These are phyloP conservation scores for Macrophomina pseudophaseolina DNA, from an alignment of 2,329 filamentous ascomycete genomes.

Conservation along the genomic window DNA sequence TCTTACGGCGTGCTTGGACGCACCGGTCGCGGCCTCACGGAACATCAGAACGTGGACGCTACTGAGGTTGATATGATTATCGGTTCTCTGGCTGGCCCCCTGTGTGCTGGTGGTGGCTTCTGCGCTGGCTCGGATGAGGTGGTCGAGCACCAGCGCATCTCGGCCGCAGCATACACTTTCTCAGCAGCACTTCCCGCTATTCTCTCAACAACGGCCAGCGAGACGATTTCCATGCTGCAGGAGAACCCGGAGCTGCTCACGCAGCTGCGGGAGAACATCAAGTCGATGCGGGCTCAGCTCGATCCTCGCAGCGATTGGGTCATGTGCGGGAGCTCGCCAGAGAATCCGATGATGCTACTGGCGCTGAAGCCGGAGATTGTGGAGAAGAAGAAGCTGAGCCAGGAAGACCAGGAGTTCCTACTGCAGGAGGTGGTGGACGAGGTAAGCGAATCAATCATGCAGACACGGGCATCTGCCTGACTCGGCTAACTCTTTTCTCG, in stretches of 20 bases:
- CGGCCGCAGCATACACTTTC: slow-evolving; percentile 90
- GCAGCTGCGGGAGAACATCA: slow-evolving; percentile 84
- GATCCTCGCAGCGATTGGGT: slow-evolving; percentile 96
- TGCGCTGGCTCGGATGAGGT: slow-evolving; percentile 91
- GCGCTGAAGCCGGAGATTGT: slow-evolving; percentile 84
- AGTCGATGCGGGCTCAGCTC: slow-evolving; percentile 81
- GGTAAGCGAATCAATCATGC: slow-evolving; percentile 59
- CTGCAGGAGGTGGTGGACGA: slow-evolving; percentile 95
- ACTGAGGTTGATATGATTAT: slow-evolving; percentile 96
- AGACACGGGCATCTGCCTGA: slow-evolving; percentile 26
- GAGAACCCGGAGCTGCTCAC: slow-evolving; percentile 81
- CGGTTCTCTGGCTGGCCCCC: slow-evolving; percentile 84
- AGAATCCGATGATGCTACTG: slow-evolving; percentile 88
- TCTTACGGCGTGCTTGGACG: slow-evolving; percentile 94
- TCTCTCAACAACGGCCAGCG: slow-evolving; percentile 92
- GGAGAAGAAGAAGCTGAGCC: slow-evolving; percentile 67
- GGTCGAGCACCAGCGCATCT: slow-evolving; percentile 94
- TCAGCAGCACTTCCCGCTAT: slow-evolving; percentile 93
- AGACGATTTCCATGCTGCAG: slow-evolving; percentile 85
- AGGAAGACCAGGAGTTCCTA: slow-evolving; percentile 81
- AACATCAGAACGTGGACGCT: slow-evolving; percentile 95
- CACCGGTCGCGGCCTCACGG: slow-evolving; percentile 89
- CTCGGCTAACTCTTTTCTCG: slow-evolving; percentile 29
- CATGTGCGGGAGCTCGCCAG: slow-evolving; percentile 74
- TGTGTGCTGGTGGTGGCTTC: slow-evolving; percentile 94